Conservation (phyloP, 176 grass and related monocot species). For the Cenchrus purpureus region DNA sequence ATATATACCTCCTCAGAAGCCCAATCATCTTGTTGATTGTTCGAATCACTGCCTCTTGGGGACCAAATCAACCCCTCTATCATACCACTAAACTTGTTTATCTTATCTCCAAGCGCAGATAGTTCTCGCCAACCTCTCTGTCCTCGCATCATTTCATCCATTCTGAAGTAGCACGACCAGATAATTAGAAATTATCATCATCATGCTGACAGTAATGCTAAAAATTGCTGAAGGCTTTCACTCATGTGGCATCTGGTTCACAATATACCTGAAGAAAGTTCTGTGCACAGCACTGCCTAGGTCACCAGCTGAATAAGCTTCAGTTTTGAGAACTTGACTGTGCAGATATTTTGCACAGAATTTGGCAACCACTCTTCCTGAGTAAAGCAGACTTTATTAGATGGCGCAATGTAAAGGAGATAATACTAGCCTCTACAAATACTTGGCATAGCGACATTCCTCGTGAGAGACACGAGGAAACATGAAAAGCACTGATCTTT, state of each 20-base stretch:
- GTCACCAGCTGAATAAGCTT: constrained; percentile 80
- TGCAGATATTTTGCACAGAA: constrained; percentile 97
- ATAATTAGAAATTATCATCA: constrained; percentile 26
- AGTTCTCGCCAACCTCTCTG: constrained; percentile 99
- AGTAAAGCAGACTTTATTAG: constrained; percentile 45
- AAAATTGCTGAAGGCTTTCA: constrained; percentile 34
- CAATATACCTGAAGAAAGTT: constrained; percentile 92
- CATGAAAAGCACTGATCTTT: constrained; percentile 30
- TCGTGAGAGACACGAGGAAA: constrained; percentile 14
- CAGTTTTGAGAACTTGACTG: constrained; percentile 76
- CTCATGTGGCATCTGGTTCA: constrained; percentile 19
- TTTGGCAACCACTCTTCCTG: constrained; percentile 92
- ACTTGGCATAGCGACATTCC: neutral
- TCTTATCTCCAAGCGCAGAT: constrained; percentile 84
- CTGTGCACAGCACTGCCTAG: constrained; percentile 69
- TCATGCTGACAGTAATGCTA: neutral
- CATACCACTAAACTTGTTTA: constrained; percentile 96
- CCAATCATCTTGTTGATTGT: constrained; percentile 73
- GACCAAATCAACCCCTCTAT: constrained; percentile 99
- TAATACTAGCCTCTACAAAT: constrained; percentile 17
- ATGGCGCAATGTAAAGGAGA: neutral
- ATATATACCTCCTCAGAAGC: constrained; percentile 58
- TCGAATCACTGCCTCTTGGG: constrained; percentile 59
- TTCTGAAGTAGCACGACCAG: constrained; percentile 55
- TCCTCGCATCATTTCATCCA: constrained; percentile 99